Evolutionary conservation across 768 basidiomycete genomes (phyloP).

Genomic region (Clathrus columnatus): DNA sequence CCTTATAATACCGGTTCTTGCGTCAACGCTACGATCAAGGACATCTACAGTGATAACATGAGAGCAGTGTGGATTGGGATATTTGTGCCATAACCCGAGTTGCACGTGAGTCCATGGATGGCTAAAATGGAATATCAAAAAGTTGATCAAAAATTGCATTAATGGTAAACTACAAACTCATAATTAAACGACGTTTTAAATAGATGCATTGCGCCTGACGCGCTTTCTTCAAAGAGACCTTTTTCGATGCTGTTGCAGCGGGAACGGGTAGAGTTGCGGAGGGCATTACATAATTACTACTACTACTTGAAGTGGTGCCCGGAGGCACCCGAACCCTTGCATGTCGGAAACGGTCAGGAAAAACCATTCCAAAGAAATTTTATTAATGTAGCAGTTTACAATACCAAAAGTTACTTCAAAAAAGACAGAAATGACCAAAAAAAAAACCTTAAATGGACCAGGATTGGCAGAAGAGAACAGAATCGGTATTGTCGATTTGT

Average conservation of each 20-base stretch:
- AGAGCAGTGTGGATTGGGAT: constrained; percentile 87
- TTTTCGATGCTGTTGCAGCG: not conserved
- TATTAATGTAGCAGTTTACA: no score
- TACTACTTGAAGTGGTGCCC: no score
- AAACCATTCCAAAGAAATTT: no score
- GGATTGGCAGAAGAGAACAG: no score
- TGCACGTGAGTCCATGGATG: constrained; percentile 89
- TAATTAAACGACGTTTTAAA: constrained; percentile 80
- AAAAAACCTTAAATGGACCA: no score
- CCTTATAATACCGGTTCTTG: constrained; percentile 78
- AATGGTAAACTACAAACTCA: constrained; percentile 47
- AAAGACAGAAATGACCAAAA: no score
- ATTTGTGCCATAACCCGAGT: constrained; percentile 92
- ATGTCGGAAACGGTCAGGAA: no score
- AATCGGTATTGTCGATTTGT: no score
- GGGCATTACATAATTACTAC: not conserved
- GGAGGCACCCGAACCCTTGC: no score
- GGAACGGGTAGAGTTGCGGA: not conserved
- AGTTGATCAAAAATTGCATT: constrained; percentile 11
- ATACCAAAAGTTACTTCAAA: no score
- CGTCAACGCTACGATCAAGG: constrained; percentile 74
- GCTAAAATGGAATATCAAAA: constrained; percentile 32
- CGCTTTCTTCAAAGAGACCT: constrained; percentile 3
- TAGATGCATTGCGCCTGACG: constrained; percentile 57
- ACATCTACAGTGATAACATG: constrained; percentile 87